Conservation (phyloP, 2,329 filamentous ascomycete species). For the Helminthosporium solani region DNA sequence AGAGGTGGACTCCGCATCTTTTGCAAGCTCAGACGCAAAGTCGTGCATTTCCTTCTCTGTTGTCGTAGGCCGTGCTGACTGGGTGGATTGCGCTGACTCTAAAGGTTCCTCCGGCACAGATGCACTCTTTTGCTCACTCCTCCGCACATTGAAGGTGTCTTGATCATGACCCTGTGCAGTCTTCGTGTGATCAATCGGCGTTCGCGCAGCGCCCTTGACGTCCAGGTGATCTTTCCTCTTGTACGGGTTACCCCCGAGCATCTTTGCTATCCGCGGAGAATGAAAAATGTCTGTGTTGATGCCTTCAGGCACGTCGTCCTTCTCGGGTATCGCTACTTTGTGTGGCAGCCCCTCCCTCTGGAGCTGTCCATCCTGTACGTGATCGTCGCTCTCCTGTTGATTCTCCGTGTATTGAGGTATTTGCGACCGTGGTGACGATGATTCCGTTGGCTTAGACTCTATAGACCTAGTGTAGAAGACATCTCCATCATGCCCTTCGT, state of each 20-base stretch:
- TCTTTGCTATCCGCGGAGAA: conserved; percentile 58
- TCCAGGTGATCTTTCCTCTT: conserved; percentile 37
- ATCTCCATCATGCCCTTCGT: conserved; percentile 52
- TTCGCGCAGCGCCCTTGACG: conserved; percentile 33
- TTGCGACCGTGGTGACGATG: conserved; percentile 56
- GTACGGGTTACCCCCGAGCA: conserved; percentile 52
- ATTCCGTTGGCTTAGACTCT: conserved; percentile 49
- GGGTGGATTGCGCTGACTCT: conserved; percentile 4
- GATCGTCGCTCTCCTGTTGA: conserved; percentile 46
- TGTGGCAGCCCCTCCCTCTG: conserved; percentile 28
- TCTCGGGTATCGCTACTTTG: conserved; percentile 26
- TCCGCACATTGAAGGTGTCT: conserved; percentile 36
- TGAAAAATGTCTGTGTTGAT: conserved; percentile 64
- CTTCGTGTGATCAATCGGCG: conserved; percentile 42
- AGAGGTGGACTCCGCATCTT: conserved; percentile 40
- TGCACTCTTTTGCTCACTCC: conserved; percentile 15
- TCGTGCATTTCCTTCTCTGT: conserved; percentile 45
- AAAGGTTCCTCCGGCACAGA: conserved; percentile 10
- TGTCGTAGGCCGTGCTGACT: conserved; percentile 11
- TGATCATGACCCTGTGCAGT: conserved; percentile 42
- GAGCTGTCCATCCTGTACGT: conserved; percentile 41
- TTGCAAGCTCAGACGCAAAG: conserved; percentile 51
- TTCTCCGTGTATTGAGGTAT: conserved; percentile 55
- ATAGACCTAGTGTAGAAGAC: conserved; percentile 57
- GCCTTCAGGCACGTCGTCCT: conserved; percentile 56